A percentile compares a stretch with the other conserved stretches of the same genome.
Evolutionary conservation across 305 asterid species (phyloP).

Genomic region (Salvia sclarea): DNA sequence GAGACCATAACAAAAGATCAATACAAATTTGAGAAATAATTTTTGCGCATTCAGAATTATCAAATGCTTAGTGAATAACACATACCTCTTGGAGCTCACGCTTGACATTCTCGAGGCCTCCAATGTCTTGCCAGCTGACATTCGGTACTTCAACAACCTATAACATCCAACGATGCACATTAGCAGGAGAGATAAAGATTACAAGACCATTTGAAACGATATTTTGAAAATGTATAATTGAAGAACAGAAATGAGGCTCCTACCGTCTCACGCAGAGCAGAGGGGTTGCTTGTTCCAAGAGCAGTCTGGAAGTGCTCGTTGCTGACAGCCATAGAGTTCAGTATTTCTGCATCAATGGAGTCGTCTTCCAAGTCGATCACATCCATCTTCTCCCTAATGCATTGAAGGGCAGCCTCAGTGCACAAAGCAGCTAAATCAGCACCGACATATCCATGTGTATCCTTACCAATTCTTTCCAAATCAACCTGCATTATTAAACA

Average conservation of each 20-base stretch:
- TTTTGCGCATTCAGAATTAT: not conserved
- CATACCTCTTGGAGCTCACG: constrained; percentile 69
- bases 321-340: constrained; percentile 88
- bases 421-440: constrained; percentile 95
- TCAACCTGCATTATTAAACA: constrained; percentile 61
- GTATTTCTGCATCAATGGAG: constrained; percentile 88
- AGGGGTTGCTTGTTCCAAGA: constrained; percentile 96
- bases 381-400: constrained; percentile 98
- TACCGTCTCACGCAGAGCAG: constrained; percentile 94
- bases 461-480: constrained; percentile 74
- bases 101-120: constrained; percentile 69
- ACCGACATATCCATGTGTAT: constrained; percentile 92
- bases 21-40: not conserved
- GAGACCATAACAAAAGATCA: constrained; percentile 4
- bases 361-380: constrained; percentile 94
- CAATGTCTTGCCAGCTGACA: constrained; percentile 60
- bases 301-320: constrained; percentile 90
- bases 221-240: not conserved
- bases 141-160: constrained; percentile 72
- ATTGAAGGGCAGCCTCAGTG: constrained; percentile 94
- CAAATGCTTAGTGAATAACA: not conserved
- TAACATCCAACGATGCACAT: not conserved
- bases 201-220: not conserved
- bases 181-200: not conserved
- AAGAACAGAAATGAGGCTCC: constrained; percentile 20